Evolutionary conservation across 169 alveolate genomes (phyloP), one percentile per base, ranked within the genome.

Genomic region (Cryptosporidium tyzzeri): DNA sequence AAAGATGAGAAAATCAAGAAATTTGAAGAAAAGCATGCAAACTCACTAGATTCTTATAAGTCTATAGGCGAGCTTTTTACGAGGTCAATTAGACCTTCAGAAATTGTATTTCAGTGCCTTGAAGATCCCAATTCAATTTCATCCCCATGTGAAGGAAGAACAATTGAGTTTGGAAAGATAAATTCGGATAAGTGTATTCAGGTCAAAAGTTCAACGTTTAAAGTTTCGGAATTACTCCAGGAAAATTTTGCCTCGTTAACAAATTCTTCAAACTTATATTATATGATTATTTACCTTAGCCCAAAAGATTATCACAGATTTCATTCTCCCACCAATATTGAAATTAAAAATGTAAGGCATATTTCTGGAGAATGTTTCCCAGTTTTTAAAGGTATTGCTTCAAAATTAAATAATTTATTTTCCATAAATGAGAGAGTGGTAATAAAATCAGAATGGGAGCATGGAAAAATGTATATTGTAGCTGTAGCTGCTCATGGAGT

Each of bases 291-390:
- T 58, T 96, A 97, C 89, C 92, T 97, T 50, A 93, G 96, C 45
- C 98, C 98, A 23, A 93, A 95, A 31, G 96, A 96, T 89, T 96
- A 95, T 85, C 98, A 96, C 75, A 92, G 97, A 69, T 96, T 93
- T 91, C 98, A 96, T 87, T 91, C 97, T 5, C 98, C 98, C 21
- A 71, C 94, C 26, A 75, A 94, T 48, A 92, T 93, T 67, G 51
- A 87, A 37, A 91, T 95, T 16, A 53, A 91, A 48, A 92, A 65
- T 50, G 91, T 97, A 69, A 92, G 96, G 62, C 98, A 96, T 74
- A 84, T 96, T 58, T 92, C 95, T 3, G 98, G 98, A 21, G 96
- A 94, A 53, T 84, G 93, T 39, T 69, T 92, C 45, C 95, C 95
- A 12, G 94, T 94, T 21, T 86, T 86, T 91, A 58, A 75, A 35